Evolutionary conservation across 306 rosid species (phyloP).

Genomic region (Acmispon strigosus): DNA sequence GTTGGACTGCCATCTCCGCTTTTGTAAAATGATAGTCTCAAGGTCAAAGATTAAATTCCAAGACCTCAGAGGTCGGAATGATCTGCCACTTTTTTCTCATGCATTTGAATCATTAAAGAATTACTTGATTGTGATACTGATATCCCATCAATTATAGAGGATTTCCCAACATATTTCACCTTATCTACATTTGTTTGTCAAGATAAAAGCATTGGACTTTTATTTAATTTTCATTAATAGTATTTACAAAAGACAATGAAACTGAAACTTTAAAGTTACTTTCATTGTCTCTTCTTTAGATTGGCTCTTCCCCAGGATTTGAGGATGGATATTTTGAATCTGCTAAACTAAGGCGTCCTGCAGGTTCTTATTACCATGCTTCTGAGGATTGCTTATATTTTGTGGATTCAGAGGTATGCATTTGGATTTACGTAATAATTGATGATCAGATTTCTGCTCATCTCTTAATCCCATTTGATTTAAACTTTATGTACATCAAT

Average conservation of each 20-base stretch:
- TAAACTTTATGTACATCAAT: neutral
- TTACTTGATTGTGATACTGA: too few relatives aligned
- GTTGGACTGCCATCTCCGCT: too few relatives aligned
- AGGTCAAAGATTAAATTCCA: too few relatives aligned
- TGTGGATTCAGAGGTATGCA: slow-evolving; percentile 86
- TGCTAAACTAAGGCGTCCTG: slow-evolving; percentile 80
- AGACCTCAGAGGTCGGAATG: too few relatives aligned
- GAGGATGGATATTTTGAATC: slow-evolving; percentile 90
- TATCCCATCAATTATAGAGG: too few relatives aligned
- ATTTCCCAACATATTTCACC: neutral
- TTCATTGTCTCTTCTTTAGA: slow-evolving; percentile 41
- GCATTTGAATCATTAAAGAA: too few relatives aligned
- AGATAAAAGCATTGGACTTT: neutral
- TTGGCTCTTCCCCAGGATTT: slow-evolving; percentile 88
- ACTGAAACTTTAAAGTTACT: neutral
- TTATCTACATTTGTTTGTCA: neutral
- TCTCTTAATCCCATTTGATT: neutral
- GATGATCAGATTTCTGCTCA: neutral
- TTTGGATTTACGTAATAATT: slow-evolving; percentile 4
- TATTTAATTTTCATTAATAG: neutral
- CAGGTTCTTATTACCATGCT: slow-evolving; percentile 69
- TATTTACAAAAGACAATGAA: neutral
- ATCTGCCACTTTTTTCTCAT: too few relatives aligned
- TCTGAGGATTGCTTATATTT: slow-evolving; percentile 70
- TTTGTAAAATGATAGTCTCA: too few relatives aligned